Evolutionary conservation across 768 basidiomycete species (phyloP).

Genomic region (Aureoboletus auriporus): DNA sequence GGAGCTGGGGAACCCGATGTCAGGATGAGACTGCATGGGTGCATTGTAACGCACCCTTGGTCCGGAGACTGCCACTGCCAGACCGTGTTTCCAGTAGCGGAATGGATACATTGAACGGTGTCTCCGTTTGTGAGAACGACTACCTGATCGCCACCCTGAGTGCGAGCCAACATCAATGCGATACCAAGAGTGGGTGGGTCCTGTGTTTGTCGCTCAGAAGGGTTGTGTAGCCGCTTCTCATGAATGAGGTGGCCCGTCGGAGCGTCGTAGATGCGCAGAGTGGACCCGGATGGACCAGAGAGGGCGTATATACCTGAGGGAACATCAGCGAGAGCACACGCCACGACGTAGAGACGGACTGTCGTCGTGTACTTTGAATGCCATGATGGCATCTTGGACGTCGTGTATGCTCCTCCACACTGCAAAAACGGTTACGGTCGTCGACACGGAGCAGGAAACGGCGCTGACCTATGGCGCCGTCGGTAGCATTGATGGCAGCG

Average conservation of each 20-base stretch:
- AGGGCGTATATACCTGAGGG: slow-evolving; percentile 62
- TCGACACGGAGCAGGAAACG: slow-evolving; percentile 4
- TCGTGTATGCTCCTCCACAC: slow-evolving; percentile 83
- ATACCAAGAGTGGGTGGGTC: slow-evolving; percentile 57
- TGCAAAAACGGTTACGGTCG: slow-evolving; percentile 24
- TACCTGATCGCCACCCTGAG: slow-evolving; percentile 18
- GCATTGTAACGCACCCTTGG: slow-evolving; percentile 47
- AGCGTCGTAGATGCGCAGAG: slow-evolving; percentile 62
- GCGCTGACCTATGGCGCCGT: slow-evolving; percentile 64
- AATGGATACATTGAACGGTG: slow-evolving; percentile 49
- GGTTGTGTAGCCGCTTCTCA: slow-evolving; percentile 59
- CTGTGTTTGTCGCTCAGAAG: slow-evolving; percentile 38
- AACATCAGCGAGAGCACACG: neutral
- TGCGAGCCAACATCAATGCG: slow-evolving; percentile 39
- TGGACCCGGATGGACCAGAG: slow-evolving; percentile 72
- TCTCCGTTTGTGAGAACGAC: slow-evolving; percentile 59
- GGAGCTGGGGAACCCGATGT: slow-evolving; percentile 40
- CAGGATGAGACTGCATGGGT: neutral
- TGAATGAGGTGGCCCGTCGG: slow-evolving; percentile 59
- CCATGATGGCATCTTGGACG: slow-evolving; percentile 60
- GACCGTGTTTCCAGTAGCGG: slow-evolving; percentile 45
- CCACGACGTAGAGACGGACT: slow-evolving; percentile 38
- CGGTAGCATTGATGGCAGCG: slow-evolving; percentile 61
- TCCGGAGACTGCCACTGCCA: slow-evolving; percentile 78
- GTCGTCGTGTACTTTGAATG: slow-evolving; percentile 54